Evolutionary conservation across 331 rosid species (phyloP).

Genomic region (Cucumis variabilis): DNA sequence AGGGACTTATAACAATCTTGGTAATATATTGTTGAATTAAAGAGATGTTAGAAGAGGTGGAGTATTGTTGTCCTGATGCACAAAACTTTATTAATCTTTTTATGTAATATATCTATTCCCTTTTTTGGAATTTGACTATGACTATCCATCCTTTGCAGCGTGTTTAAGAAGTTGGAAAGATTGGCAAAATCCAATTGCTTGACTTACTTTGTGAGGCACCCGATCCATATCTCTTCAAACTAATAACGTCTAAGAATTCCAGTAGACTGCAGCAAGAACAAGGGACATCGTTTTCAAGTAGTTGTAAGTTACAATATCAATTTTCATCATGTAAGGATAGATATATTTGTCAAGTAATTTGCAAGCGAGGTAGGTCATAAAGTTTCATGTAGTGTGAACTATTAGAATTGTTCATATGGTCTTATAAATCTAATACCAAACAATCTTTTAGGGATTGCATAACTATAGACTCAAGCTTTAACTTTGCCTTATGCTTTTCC

Average conservation of each 20-base stretch:
- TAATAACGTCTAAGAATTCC: conserved; percentile 46
- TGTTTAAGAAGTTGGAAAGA: conserved; percentile 84
- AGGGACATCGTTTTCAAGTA: conserved; percentile 50
- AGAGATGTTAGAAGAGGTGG: conserved; percentile 66
- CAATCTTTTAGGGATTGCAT: neutral
- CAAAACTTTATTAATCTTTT: conserved; percentile 24
- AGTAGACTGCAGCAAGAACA: conserved; percentile 44
- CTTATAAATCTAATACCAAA: neutral
- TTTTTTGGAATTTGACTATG: conserved; percentile 19
- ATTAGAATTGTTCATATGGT: neutral
- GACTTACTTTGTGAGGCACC: conserved; percentile 87
- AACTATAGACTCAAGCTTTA: neutral
- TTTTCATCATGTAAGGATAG: conserved; percentile 51
- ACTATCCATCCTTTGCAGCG: conserved; percentile 61
- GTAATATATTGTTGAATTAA: conserved; percentile 64
- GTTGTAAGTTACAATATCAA: conserved; percentile 45
- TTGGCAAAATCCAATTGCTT: conserved; percentile 57
- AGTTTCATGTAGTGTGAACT: neutral
- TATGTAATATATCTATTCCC: neutral
- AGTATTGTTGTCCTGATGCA: conserved; percentile 69
- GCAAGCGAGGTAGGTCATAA: conserved; percentile 68
- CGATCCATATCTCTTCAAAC: conserved; percentile 60
- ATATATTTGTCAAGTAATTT: conserved; percentile 55
- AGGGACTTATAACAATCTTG: conserved; percentile 50
- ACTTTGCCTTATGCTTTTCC: neutral